Conservation (phyloP, 1,284 basidiomycete species). For the Heterobasidion irregulare region DNA sequence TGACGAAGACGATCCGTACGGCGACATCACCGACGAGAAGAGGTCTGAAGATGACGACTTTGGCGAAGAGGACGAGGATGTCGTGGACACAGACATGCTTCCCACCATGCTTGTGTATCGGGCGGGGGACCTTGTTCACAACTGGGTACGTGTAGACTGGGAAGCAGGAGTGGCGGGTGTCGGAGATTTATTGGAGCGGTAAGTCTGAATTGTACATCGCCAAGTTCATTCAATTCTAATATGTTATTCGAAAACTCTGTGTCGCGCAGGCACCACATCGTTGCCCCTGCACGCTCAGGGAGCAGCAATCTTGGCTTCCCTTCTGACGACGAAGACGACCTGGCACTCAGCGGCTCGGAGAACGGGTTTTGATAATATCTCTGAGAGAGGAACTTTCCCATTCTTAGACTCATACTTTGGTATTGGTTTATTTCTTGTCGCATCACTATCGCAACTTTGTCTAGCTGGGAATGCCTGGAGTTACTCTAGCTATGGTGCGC, state of each 20-base stretch:
- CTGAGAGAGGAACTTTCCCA: no score
- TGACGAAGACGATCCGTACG: slow-evolving; percentile 41
- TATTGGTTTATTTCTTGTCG: no score
- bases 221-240: neutral
- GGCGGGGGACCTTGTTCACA: slow-evolving; percentile 72
- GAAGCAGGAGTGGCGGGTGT: slow-evolving; percentile 63
- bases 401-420: no score
- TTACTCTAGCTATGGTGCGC: no score
- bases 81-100: slow-evolving; percentile 73
- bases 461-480: no score
- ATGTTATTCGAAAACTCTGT: neutral
- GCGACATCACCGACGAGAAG: slow-evolving; percentile 18
- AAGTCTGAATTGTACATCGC: slow-evolving; percentile 9
- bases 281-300: slow-evolving; percentile 12
- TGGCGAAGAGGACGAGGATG: slow-evolving; percentile 38
- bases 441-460: no score
- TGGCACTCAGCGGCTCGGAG: slow-evolving; percentile 9
- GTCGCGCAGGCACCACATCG: slow-evolving; percentile 17
- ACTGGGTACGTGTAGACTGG: slow-evolving; percentile 83
- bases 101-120: slow-evolving; percentile 80
- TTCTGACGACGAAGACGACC: slow-evolving; percentile 26
- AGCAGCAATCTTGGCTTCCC: slow-evolving; percentile 21
- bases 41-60: slow-evolving; percentile 28
- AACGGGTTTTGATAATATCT: neutral
- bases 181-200: slow-evolving; percentile 61